Evolutionary conservation across 495 filamentous ascomycete genomes (phyloP).

Genomic region (Pyronema omphalodes): DNA sequence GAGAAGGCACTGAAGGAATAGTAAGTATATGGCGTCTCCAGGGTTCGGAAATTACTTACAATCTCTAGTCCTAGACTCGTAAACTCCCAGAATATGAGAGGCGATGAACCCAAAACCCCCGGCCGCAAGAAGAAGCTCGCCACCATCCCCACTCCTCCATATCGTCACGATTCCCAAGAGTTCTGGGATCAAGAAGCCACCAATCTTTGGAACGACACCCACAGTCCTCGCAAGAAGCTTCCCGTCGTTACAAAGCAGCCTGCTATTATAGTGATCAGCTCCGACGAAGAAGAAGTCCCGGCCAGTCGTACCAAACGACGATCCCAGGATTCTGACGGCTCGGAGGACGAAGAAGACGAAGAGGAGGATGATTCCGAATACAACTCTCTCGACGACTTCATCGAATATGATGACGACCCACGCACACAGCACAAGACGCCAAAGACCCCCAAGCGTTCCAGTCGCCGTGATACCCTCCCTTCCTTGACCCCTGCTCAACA

Average conservation of each 20-base stretch:
- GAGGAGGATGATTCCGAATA: not conserved
- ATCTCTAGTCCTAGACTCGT: not conserved
- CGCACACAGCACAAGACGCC: slow-evolving; percentile 11
- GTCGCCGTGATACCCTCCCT: slow-evolving; percentile 13
- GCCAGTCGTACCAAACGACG: no score
- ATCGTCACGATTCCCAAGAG: slow-evolving; percentile 47
- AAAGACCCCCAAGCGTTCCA: slow-evolving; percentile 21
- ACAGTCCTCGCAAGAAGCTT: slow-evolving; percentile 47
- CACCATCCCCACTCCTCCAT: slow-evolving; percentile 21
- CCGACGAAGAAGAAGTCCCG: not conserved
- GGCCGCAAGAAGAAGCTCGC: slow-evolving; percentile 15
- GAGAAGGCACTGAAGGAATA: not conserved
- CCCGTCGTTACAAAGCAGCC: slow-evolving; percentile 23
- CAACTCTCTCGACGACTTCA: not conserved
- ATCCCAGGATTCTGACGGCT: slow-evolving; percentile 5
- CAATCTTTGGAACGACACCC: slow-evolving; percentile 64
- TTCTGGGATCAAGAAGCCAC: slow-evolving; percentile 65
- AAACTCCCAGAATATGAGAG: not conserved
- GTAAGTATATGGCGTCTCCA: not conserved
- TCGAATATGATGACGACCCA: slow-evolving; percentile 2
- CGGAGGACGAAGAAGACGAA: slow-evolving; percentile 6
- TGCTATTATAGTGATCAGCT: slow-evolving; percentile 2
- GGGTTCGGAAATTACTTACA: not conserved
- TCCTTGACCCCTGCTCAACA: slow-evolving; percentile 29
- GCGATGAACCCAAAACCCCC: not conserved